Percentiles rank a stretch among this genome's conserved stretches.
These are phyloP conservation scores for Xylaria nigripes DNA, from an alignment of 495 filamentous ascomycete genomes.

Conservation along the genomic window DNA sequence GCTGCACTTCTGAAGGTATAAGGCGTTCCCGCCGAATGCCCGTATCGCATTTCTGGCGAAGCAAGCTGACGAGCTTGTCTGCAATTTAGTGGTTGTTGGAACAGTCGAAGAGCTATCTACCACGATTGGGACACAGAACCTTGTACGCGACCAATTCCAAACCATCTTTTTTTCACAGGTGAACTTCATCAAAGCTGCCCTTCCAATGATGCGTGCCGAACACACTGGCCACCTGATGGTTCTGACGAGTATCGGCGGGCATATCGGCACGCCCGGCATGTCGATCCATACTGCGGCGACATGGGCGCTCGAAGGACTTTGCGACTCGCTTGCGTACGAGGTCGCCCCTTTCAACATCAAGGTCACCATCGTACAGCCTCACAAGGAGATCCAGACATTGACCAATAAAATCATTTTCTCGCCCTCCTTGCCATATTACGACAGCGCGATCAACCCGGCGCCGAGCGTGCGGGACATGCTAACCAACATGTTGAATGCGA, in stretches of 20 bases:
- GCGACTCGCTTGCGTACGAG: slow-evolving; percentile 93
- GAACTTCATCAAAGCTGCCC: slow-evolving; percentile 85
- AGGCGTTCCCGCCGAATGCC: background rate
- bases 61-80: slow-evolving; percentile 10
- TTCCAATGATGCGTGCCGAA: slow-evolving; percentile 71
- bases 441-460: slow-evolving; percentile 63
- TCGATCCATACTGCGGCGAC: slow-evolving; percentile 84
- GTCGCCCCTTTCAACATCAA: slow-evolving; percentile 97
- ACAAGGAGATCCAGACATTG: slow-evolving; percentile 70
- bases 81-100: slow-evolving; percentile 63
- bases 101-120: slow-evolving; percentile 85
- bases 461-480: slow-evolving; percentile 75
- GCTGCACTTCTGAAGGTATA: slow-evolving; percentile 76
- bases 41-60: background rate
- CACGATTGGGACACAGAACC: slow-evolving; percentile 59
- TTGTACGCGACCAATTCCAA: slow-evolving; percentile 88
- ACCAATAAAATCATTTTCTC: slow-evolving; percentile 79
- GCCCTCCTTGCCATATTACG: slow-evolving; percentile 66
- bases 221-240: slow-evolving; percentile 83
- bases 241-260: slow-evolving; percentile 80
- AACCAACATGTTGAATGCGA: slow-evolving; percentile 55
- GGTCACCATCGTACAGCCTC: slow-evolving; percentile 87
- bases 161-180: slow-evolving; percentile 89
- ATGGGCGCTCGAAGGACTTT: slow-evolving; percentile 97
- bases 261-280: slow-evolving; percentile 87